Conservation (phyloP, 495 filamentous ascomycete species). For the Tuber brumale region DNA sequence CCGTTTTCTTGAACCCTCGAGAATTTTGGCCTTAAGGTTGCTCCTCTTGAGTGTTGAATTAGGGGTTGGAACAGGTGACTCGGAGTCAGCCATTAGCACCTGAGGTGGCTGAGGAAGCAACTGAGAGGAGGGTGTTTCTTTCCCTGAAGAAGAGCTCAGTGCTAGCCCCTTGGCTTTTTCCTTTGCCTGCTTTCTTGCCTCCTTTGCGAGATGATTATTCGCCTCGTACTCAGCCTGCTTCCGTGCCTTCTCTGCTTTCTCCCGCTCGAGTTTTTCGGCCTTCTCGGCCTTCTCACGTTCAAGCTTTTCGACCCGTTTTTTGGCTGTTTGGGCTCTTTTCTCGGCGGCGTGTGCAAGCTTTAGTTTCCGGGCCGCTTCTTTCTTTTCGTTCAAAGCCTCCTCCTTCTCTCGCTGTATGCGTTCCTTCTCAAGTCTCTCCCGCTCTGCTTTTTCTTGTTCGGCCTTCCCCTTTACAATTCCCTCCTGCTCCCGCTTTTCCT, state of each 20-base stretch:
- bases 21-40: constrained; percentile 10
- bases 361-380: not conserved
- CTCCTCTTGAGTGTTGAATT: constrained; percentile 33
- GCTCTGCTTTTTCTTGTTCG: constrained; percentile 7
- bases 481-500: constrained; percentile 4
- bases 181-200: constrained; percentile 15
- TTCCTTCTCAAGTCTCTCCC: constrained; percentile 1
- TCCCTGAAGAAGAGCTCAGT: not conserved
- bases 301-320: not conserved
- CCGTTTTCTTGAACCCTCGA: constrained; percentile 14
- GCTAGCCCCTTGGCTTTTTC: constrained; percentile 3
- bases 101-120: not conserved
- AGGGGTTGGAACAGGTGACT: constrained; percentile 14
- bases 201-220: constrained; percentile 16
- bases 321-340: not conserved
- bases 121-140: constrained; percentile 5
- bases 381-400: not conserved
- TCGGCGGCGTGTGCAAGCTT: not conserved
- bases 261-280: constrained; percentile 11
- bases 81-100: constrained; percentile 8
- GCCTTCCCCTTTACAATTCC: constrained; percentile 9
- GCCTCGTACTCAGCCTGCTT: constrained; percentile 15
- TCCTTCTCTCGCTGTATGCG: not conserved
- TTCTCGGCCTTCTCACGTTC: constrained; percentile 2
- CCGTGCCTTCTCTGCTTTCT: constrained; percentile 21